Conservation (phyloP, 202 grass and related monocot genomes). For the Zoysia matrella region DNA sequence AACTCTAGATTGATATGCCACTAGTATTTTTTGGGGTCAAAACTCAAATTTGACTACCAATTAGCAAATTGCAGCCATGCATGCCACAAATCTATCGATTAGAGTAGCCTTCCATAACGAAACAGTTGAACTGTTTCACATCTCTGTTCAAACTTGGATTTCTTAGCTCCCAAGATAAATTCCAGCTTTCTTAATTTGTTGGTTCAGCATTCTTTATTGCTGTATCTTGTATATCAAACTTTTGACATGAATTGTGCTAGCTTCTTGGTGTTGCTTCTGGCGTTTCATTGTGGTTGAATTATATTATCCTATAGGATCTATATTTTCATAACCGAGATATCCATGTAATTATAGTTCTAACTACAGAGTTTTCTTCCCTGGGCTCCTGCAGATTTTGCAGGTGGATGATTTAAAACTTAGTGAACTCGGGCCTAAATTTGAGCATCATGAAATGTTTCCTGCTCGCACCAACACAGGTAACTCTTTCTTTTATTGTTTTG, state of each 20-base stretch:
- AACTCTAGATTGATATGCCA: too few species aligned
- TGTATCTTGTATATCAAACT: slow-evolving; percentile 13
- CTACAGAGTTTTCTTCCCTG: slow-evolving; percentile 30
- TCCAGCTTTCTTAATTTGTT: slow-evolving; percentile 11
- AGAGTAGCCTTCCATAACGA: background rate
- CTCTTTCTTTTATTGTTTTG: slow-evolving; percentile 21
- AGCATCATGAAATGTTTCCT: too few species aligned
- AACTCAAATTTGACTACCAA: background rate
- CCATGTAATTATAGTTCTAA: slow-evolving; percentile 6
- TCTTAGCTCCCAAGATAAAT: slow-evolving; percentile 26
- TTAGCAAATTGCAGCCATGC: slow-evolving; percentile 16
- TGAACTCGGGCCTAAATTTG: slow-evolving; percentile 58
- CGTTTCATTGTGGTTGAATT: slow-evolving; percentile 23
- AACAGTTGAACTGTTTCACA: background rate
- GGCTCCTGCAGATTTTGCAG: slow-evolving; percentile 55
- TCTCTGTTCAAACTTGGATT: background rate
- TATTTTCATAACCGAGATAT: background rate
- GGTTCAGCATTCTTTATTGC: background rate
- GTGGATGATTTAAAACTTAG: slow-evolving; percentile 86
- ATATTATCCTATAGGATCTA: slow-evolving; percentile 12
- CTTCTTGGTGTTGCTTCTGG: background rate
- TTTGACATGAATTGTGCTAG: slow-evolving; percentile 15
- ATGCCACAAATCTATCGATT: background rate
- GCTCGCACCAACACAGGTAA: slow-evolving; percentile 72
- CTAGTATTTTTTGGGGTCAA: background rate